Percentiles rank a stretch among this genome's conserved stretches.
These are phyloP conservation scores for Lentinus brumalis DNA, from an alignment of 768 basidiomycete species.

Conservation along the genomic window DNA sequence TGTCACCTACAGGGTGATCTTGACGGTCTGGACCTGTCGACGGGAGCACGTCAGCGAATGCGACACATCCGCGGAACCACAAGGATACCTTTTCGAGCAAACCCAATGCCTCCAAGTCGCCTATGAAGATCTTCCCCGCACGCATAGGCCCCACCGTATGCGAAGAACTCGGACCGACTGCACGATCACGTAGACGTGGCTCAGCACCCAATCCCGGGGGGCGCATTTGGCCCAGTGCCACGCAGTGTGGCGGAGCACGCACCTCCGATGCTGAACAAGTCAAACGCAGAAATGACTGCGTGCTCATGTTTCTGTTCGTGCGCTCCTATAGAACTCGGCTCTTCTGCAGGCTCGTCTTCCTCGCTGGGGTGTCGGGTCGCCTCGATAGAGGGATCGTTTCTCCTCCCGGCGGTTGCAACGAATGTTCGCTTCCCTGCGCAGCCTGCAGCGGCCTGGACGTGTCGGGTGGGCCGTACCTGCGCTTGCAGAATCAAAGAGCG, in stretches of 20 bases:
- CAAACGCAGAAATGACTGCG: conserved; percentile 92
- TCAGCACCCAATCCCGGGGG: conserved; percentile 2
- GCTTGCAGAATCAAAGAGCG: background rate
- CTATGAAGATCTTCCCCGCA: conserved; percentile 85
- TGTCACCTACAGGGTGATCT: conserved; percentile 73
- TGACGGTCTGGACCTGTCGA: conserved; percentile 70
- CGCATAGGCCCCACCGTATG: conserved; percentile 88
- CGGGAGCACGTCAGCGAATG: background rate
- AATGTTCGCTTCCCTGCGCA: conserved; percentile 5
- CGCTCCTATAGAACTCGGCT: conserved; percentile 9
- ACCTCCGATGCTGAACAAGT: conserved; percentile 92
- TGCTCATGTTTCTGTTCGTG: conserved; percentile 50
- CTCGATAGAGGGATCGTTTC: background rate
- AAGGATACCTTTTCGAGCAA: conserved; percentile 64
- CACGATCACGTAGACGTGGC: background rate
- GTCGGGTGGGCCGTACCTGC: background rate
- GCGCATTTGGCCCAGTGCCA: background rate
- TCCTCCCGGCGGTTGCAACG: background rate
- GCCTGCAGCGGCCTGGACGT: background rate
- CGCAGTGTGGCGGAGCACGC: conserved; percentile 26
- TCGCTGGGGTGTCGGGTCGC: conserved; percentile 6
- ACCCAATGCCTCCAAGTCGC: conserved; percentile 66
- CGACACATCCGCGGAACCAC: background rate
- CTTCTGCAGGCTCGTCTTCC: conserved; percentile 20
- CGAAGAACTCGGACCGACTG: conserved; percentile 60